Evolutionary conservation across 2,329 filamentous ascomycete genomes (phyloP).

Genomic region (Dryadomyces sulphureus): DNA sequence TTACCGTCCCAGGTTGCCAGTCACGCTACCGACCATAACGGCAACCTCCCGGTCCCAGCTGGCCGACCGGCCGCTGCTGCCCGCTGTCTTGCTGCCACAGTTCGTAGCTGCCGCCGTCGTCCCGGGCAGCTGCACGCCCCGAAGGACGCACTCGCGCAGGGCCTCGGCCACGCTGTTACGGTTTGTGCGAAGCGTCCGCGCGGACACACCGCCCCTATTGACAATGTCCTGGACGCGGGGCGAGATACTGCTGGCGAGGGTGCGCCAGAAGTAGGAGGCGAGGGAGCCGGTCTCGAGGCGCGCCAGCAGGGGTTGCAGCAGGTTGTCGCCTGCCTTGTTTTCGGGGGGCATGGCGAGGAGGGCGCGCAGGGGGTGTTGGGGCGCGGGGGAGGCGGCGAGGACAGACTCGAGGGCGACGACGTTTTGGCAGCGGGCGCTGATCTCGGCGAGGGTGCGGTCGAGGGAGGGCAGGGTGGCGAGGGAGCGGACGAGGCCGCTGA

Average conservation of each 20-base stretch:
- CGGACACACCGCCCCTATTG: slow-evolving; percentile 67
- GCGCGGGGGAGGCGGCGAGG: slow-evolving; percentile 52
- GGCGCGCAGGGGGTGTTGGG: slow-evolving; percentile 49
- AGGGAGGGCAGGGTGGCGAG: slow-evolving; percentile 68
- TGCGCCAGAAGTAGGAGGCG: slow-evolving; percentile 86
- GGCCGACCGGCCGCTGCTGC: not conserved
- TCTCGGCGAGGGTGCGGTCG: slow-evolving; percentile 67
- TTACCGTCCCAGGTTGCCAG: slow-evolving; percentile 27
- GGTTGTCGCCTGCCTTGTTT: slow-evolving; percentile 26
- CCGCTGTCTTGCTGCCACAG: slow-evolving; percentile 19
- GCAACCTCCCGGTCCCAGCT: slow-evolving; percentile 84
- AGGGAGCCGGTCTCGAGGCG: slow-evolving; percentile 79
- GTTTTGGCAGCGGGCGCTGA: slow-evolving; percentile 76
- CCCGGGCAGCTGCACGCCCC: slow-evolving; percentile 55
- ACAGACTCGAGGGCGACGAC: slow-evolving; percentile 76
- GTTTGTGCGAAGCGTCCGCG: slow-evolving; percentile 65
- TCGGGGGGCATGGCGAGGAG: slow-evolving; percentile 5
- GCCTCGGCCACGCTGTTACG: slow-evolving; percentile 60
- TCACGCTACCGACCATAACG: slow-evolving; percentile 81
- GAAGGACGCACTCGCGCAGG: slow-evolving; percentile 68
- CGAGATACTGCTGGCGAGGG: slow-evolving; percentile 63
- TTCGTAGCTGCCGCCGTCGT: slow-evolving; percentile 20
- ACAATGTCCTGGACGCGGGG: slow-evolving; percentile 73
- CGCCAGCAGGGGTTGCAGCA: slow-evolving; percentile 59
- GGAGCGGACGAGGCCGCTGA: slow-evolving; percentile 59